Percentiles rank a stretch among this genome's conserved stretches.
phyloP scores from a whole-genome alignment of 768 basidiomycete genomes.

The Royoungia palumana region DNA sequence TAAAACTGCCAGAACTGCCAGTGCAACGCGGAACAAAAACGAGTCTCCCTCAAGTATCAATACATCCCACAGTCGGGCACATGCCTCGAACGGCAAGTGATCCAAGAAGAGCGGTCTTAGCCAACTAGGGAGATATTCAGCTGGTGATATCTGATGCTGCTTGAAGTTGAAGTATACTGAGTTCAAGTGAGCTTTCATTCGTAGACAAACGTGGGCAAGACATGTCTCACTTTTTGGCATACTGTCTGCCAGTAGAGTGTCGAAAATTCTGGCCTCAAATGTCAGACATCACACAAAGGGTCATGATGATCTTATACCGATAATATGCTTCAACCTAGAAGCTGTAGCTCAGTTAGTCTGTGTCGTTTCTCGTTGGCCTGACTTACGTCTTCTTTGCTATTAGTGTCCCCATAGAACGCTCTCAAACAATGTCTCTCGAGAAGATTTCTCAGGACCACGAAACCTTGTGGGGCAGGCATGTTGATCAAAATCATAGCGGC shows the following conservation, averaged over 20 bases:
- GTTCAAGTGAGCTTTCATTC: neutral
- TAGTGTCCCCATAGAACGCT: conserved; percentile 75
- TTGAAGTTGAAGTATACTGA: conserved; percentile 93
- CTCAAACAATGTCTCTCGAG: conserved; percentile 82
- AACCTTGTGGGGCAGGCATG: conserved; percentile 71
- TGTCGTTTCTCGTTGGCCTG: conserved; percentile 11
- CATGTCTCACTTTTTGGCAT: conserved; percentile 81
- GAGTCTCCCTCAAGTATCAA: conserved; percentile 85
- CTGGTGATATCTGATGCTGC: conserved; percentile 85
- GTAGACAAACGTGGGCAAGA: neutral
- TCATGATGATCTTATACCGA: conserved; percentile 46
- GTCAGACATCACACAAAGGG: conserved; percentile 12
- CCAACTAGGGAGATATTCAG: conserved; percentile 83
- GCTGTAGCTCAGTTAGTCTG: conserved; percentile 26
- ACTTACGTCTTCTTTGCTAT: conserved; percentile 76
- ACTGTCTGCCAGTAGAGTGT: conserved; percentile 84
- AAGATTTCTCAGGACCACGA: conserved; percentile 81
- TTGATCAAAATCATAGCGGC: conserved; percentile 87
- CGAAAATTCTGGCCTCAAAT: conserved; percentile 65
- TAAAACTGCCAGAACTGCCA: conserved; percentile 79
- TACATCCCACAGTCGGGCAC: conserved; percentile 88
- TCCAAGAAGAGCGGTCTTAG: conserved; percentile 75
- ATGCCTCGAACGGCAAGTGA: conserved; percentile 88
- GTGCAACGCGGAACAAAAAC: conserved; percentile 79
- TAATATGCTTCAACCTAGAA: conserved; percentile 86